Evolutionary conservation across 768 basidiomycete species (phyloP), one percentile per base, ranked within the genome.

Genomic region (Amanita brunnescens): DNA sequence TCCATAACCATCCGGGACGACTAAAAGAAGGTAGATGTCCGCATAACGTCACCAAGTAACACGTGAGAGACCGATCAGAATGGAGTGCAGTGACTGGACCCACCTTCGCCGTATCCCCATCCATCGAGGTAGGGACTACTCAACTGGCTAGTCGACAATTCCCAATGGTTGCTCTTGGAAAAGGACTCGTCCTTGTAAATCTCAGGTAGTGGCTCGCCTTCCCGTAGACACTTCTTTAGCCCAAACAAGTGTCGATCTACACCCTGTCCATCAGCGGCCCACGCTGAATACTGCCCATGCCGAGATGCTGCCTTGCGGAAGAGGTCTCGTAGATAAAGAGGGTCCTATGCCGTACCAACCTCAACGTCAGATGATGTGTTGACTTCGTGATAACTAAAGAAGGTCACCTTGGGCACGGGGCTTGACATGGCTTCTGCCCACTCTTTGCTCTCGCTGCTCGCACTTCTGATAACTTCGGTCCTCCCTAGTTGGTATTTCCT

Each of bases 51-150:
- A n/a, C n/a, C n/a, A n/a, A 57, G 29, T 35, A 12, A 6, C n/a
- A n/a, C 23, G 39, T 6, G 29, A 49, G 51, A 21, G n/a, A n/a
- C n/a, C 35, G 34, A 18, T 30, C 47, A 48, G 35, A 21, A 53
- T 30, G 14, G 20, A 47, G 38, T 29, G n/a, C n/a, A 3, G 26
- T 7, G 20, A 52, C 6, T 21, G 14, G 44, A 66, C 77, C 56
- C 53, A 90, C 89, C 89, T 77, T 95, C 91, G 6, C 93, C 92
- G 62, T 97, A 97, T 12, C 95, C 96, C 95, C 95, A 98, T 18
- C 92, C 92, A 58, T 94, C 90, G 30, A 99, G 71, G 65, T 77
- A 93, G 46, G 73, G 74, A 39, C 81, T 85, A 45, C 83, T 85
- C 52, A 98, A 70, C 67, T 96, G 90, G 55, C 84, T 87, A 16